These are phyloP conservation scores for Neophaeococcomyces mojaviensis DNA, from an alignment of 2,329 filamentous ascomycete species.

Conservation along the genomic window DNA sequence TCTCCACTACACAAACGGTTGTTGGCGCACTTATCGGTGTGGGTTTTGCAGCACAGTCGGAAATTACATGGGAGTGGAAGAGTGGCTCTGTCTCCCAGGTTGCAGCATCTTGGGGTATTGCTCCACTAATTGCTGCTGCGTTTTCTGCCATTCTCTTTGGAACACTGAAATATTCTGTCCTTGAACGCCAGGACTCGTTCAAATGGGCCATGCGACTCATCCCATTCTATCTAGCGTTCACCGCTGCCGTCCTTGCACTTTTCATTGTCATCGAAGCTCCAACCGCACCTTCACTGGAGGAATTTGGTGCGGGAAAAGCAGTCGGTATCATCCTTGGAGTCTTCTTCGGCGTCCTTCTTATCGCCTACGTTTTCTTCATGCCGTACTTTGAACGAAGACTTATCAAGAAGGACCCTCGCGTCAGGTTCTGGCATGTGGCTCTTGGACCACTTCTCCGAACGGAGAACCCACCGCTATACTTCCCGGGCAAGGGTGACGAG, in stretches of 20 bases:
- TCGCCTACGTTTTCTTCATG: slow-evolving; percentile 31
- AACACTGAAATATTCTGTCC: slow-evolving; percentile 43
- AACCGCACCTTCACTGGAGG: slow-evolving; percentile 24
- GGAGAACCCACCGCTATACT: slow-evolving; percentile 35
- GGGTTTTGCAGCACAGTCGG: slow-evolving; percentile 27
- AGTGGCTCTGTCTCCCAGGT: slow-evolving; percentile 41
- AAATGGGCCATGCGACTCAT: slow-evolving; percentile 44
- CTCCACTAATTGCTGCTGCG: slow-evolving; percentile 40
- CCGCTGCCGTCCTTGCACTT: slow-evolving; percentile 45
- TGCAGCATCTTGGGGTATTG: slow-evolving; percentile 43
- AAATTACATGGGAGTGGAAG: slow-evolving; percentile 37
- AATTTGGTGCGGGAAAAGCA: slow-evolving; percentile 26
- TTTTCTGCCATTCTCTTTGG: slow-evolving; percentile 46
- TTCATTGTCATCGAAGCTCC: slow-evolving; percentile 50
- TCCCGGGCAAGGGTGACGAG: slow-evolving; percentile 30
- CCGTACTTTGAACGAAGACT: slow-evolving; percentile 31
- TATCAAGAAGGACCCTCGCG: slow-evolving; percentile 27
- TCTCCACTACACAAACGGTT: slow-evolving; percentile 37
- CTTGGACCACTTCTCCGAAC: slow-evolving; percentile 35
- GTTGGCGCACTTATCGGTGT: slow-evolving; percentile 32
- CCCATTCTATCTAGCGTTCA: slow-evolving; percentile 43
- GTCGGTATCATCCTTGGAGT: slow-evolving; percentile 28
- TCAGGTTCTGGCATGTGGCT: slow-evolving; percentile 29
- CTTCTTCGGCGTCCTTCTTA: slow-evolving; percentile 26
- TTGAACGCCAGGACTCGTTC: slow-evolving; percentile 43